Evolutionary conservation across 2,329 filamentous ascomycete genomes (phyloP).

Genomic region (Berkeleyomyces rouxiae): DNA sequence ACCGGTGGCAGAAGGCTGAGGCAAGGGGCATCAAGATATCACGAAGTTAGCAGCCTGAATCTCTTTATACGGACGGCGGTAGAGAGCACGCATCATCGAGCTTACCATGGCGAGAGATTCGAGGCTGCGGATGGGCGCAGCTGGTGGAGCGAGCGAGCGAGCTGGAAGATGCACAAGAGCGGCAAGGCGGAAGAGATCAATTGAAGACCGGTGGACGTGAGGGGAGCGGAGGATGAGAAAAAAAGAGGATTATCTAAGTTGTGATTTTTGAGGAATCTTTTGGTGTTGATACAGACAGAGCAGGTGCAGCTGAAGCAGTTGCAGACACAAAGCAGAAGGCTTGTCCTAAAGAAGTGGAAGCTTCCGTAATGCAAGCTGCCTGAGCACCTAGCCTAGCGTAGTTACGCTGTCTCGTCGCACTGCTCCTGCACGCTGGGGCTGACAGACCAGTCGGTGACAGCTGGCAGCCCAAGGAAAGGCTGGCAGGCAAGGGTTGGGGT

Average conservation of each 20-base stretch:
- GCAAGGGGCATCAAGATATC: too few species aligned
- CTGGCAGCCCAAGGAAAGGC: background rate
- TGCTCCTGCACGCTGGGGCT: background rate
- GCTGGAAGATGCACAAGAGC: background rate
- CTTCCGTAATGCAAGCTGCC: slow-evolving; percentile 13
- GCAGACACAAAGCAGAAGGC: background rate
- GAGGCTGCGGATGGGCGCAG: slow-evolving; percentile 2
- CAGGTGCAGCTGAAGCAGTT: background rate
- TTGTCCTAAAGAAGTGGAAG: background rate
- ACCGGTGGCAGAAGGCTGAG: slow-evolving; percentile 82
- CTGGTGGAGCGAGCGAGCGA: background rate
- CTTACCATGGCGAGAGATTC: slow-evolving; percentile 7
- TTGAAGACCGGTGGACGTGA: background rate
- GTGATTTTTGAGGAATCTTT: background rate
- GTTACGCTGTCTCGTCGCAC: background rate
- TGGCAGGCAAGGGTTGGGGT: background rate
- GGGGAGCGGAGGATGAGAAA: background rate
- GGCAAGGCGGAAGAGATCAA: background rate
- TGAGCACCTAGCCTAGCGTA: background rate
- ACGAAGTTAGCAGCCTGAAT: background rate
- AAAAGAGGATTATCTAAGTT: background rate
- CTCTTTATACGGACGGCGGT: background rate
- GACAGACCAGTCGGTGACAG: background rate
- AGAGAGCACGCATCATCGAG: background rate
- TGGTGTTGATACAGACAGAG: background rate